Evolutionary conservation across 345 rosid species (phyloP).

Genomic region (Diplotaxis tenuifolia): DNA sequence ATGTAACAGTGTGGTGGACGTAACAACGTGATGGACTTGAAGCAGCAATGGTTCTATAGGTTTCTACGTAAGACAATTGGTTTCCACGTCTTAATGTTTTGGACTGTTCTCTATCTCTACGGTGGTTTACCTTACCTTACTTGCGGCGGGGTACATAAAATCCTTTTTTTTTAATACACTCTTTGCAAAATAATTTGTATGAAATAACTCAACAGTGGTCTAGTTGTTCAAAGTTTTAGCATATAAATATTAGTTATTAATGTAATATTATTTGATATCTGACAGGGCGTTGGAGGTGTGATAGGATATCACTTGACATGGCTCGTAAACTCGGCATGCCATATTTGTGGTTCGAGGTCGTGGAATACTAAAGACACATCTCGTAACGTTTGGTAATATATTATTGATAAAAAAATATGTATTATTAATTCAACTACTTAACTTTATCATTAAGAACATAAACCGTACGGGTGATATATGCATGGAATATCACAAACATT

Average conservation of each 20-base stretch:
- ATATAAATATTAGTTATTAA: background rate
- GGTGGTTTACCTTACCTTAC: conserved; percentile 80
- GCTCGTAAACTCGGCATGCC: conserved; percentile 86
- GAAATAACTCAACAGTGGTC: too few species aligned
- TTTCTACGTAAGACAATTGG: conserved; percentile 54
- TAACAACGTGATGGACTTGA: conserved; percentile 76
- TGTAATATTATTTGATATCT: background rate
- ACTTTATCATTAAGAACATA: background rate
- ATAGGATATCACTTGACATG: conserved; percentile 75
- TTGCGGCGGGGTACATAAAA: conserved; percentile 77
- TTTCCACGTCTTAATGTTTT: conserved; percentile 61
- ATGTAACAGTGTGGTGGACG: conserved; percentile 41
- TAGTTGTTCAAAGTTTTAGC: too few species aligned
- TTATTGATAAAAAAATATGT: background rate
- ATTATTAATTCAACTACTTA: background rate
- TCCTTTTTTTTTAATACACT: too few species aligned
- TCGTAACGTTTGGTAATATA: conserved; percentile 67
- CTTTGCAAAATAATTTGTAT: too few species aligned
- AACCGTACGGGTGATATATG: background rate
- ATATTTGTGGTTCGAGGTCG: conserved; percentile 74
- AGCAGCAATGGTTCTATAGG: conserved; percentile 71
- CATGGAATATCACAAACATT: background rate
- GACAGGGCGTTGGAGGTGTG: conserved; percentile 61
- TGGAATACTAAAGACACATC: conserved; percentile 86
- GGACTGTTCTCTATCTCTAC: conserved; percentile 45